phyloP scores from a whole-genome alignment of 371 early-diverging fungal species.

The Rhizomucor pusillus region DNA sequence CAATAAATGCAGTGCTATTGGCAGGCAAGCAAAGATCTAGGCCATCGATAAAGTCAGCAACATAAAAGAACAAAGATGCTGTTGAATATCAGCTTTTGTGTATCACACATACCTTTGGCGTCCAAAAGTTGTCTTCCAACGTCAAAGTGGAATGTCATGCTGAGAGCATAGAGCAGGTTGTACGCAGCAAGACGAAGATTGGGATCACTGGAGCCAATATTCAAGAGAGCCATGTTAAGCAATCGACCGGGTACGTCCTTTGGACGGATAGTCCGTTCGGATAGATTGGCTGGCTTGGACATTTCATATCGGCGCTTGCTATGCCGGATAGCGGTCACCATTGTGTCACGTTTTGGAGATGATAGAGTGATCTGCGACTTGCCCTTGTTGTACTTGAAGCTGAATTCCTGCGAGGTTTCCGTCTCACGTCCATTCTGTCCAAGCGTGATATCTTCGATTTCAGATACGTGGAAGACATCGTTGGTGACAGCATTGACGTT shows the following conservation, averaged over 20 bases:
- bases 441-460: constrained; percentile 75
- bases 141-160: constrained; percentile 82
- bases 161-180: constrained; percentile 81
- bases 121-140: constrained; percentile 79
- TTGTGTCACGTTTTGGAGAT: constrained; percentile 75
- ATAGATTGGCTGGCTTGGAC: constrained; percentile 62
- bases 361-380: constrained; percentile 68
- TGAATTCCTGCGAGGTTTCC: constrained; percentile 71
- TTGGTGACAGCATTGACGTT: constrained; percentile 76
- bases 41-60: neutral
- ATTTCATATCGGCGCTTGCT: constrained; percentile 70
- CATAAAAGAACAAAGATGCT: too few species aligned
- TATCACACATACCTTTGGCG: constrained; percentile 56
- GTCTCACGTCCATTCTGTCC: constrained; percentile 39
- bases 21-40: constrained; percentile 86
- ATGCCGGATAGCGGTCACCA: constrained; percentile 72
- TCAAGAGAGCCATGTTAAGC: constrained; percentile 88
- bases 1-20: constrained; percentile 82
- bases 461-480: constrained; percentile 85
- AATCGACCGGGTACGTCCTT: constrained; percentile 92
- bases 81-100: too few species aligned
- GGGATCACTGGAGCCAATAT: constrained; percentile 82
- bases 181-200: constrained; percentile 82
- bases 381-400: constrained; percentile 75
- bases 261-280: constrained; percentile 77